Conservation (phyloP, 2,329 filamentous ascomycete genomes). For the Cladophialophora immunda region DNA sequence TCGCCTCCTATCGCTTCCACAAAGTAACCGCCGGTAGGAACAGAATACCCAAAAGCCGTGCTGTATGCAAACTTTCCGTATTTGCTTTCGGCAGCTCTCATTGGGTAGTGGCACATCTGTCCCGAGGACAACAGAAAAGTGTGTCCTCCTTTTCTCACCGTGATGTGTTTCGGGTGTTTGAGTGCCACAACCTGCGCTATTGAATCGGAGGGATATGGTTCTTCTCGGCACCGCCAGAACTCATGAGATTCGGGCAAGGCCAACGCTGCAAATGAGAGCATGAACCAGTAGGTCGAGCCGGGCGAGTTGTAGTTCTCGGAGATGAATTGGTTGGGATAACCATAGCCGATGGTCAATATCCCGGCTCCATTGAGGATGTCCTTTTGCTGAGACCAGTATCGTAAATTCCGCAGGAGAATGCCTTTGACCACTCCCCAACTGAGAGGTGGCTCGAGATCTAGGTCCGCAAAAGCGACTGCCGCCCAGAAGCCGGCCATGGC, state of each 20-base stretch:
- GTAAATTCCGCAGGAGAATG: slow-evolving; percentile 74
- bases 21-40: slow-evolving; percentile 77
- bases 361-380: slow-evolving; percentile 79
- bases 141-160: slow-evolving; percentile 75
- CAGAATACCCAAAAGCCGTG: slow-evolving; percentile 78
- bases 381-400: slow-evolving; percentile 80
- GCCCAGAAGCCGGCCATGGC: slow-evolving; percentile 88
- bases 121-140: slow-evolving; percentile 78
- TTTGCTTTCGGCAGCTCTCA: slow-evolving; percentile 83
- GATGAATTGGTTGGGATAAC: slow-evolving; percentile 82
- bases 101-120: slow-evolving; percentile 82
- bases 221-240: slow-evolving; percentile 76
- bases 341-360: slow-evolving; percentile 78
- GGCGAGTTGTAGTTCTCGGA: slow-evolving; percentile 87
- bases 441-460: slow-evolving; percentile 74
- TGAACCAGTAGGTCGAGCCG: slow-evolving; percentile 78
- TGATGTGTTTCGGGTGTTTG: slow-evolving; percentile 76
- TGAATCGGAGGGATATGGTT: slow-evolving; percentile 63
- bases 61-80: slow-evolving; percentile 83
- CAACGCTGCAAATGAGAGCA: slow-evolving; percentile 77
- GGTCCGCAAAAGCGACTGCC: slow-evolving; percentile 76
- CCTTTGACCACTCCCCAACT: slow-evolving; percentile 84
- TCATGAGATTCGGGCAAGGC: slow-evolving; percentile 74
- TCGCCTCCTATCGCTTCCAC: slow-evolving; percentile 80
- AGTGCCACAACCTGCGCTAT: slow-evolving; percentile 70